phyloP scores from a whole-genome alignment of 371 early-diverging fungal genomes.

The Sporodiniella umbellata region DNA sequence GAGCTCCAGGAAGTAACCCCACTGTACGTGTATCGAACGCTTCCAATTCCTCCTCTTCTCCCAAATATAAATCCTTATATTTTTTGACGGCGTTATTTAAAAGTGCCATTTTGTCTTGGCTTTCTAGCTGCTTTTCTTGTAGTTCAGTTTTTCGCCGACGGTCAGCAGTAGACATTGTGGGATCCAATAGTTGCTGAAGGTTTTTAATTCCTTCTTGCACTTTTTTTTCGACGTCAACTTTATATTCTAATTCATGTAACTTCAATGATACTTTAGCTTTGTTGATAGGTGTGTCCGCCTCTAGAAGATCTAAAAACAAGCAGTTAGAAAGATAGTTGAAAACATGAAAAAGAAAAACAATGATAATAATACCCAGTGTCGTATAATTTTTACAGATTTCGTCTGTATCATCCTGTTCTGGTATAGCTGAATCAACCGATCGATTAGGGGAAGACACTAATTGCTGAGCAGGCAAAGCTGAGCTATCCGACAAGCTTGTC shows the following conservation, averaged over 20 bases:
- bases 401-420: conserved; percentile 2
- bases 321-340: neutral
- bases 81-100: conserved; percentile 75
- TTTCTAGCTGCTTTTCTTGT: conserved; percentile 64
- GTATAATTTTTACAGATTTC: conserved; percentile 32
- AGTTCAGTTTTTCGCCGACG: conserved; percentile 58
- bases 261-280: conserved; percentile 82
- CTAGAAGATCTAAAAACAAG: conserved; percentile 70
- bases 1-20: conserved; percentile 46
- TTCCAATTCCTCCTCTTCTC: conserved; percentile 58
- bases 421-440: neutral
- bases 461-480: neutral
- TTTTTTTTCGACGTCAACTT: conserved; percentile 86
- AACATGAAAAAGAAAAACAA: neutral
- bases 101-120: conserved; percentile 75
- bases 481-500: neutral
- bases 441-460: conserved; percentile 6
- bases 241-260: conserved; percentile 76
- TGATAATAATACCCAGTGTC: conserved; percentile 36
- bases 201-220: conserved; percentile 69
- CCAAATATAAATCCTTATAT: conserved; percentile 78
- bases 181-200: conserved; percentile 38
- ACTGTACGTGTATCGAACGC: conserved; percentile 9
- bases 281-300: conserved; percentile 75
- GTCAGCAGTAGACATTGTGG: conserved; percentile 26